Conservation (phyloP, 129 eudicot species). For the Lactuca sativa region DNA sequence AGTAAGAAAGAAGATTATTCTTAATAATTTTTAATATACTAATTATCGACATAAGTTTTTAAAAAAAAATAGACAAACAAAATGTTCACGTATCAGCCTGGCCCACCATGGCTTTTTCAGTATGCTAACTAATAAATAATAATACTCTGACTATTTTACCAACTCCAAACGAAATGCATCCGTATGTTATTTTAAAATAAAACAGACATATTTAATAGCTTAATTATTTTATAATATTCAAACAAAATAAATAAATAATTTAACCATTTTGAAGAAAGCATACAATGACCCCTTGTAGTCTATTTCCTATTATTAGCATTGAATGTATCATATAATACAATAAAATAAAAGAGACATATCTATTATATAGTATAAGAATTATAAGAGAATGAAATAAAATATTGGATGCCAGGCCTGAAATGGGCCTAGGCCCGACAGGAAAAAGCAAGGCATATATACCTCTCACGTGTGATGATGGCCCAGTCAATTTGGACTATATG, state of each 20-base stretch:
- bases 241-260: too few species aligned
- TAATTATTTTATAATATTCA: background rate
- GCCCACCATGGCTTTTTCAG: too few species aligned
- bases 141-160: too few species aligned
- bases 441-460: conserved; percentile 20
- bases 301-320: too few species aligned
- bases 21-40: too few species aligned
- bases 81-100: background rate
- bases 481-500: conserved; percentile 11
- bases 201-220: background rate
- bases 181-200: background rate
- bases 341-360: background rate
- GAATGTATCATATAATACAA: background rate
- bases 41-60: background rate
- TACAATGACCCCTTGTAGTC: too few species aligned
- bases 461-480: conserved; percentile 19
- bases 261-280: too few species aligned
- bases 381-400: background rate
- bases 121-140: too few species aligned
- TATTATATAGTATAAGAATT: background rate
- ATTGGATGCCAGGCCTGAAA: background rate
- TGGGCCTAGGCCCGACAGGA: conserved; percentile 45
- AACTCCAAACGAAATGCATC: background rate
- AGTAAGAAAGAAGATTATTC: background rate
- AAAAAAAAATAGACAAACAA: background rate